These are phyloP conservation scores for Hyparrhenia diplandra DNA, from an alignment of 176 grass and related monocot species.

Conservation along the genomic window DNA sequence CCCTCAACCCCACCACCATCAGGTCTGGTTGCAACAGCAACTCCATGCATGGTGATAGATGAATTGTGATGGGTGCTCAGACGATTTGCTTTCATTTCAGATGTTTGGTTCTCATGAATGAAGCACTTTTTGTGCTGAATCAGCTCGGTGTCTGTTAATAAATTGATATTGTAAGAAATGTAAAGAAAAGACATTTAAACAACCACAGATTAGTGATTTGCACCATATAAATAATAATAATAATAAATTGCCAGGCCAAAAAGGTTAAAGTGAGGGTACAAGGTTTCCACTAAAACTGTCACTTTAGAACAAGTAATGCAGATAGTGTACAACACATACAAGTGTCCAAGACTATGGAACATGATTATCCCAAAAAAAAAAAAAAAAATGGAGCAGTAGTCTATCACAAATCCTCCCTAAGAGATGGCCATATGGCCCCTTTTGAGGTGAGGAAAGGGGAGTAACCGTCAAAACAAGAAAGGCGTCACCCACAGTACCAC, in stretches of 20 bases:
- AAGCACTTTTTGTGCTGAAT: constrained; percentile 39
- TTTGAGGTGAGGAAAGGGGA: not conserved
- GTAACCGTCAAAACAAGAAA: constrained; percentile 27
- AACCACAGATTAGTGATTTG: not conserved
- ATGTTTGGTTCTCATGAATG: constrained; percentile 13
- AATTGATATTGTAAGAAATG: not conserved
- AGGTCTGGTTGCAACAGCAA: constrained; percentile 43
- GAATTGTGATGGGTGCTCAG: constrained; percentile 17
- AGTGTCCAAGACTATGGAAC: constrained; percentile 15
- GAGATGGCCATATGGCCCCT: constrained; percentile 8
- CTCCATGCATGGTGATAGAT: constrained; percentile 19
- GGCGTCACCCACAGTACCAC: constrained; percentile 21
- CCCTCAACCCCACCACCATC: constrained; percentile 64
- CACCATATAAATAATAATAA: not conserved
- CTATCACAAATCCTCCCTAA: not conserved
- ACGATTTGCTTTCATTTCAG: constrained; percentile 19
- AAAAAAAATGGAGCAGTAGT: constrained; percentile 3
- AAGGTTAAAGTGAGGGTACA: not conserved
- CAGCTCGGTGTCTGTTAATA: constrained; percentile 44
- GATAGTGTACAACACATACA: constrained; percentile 12
- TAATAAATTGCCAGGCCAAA: not conserved
- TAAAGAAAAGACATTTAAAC: not conserved
- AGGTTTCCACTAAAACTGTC: not conserved
- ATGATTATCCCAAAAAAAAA: constrained; percentile 2
- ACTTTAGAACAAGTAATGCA: constrained; percentile 9